Percentiles rank a stretch among this genome's conserved stretches.
phyloP scores from a whole-genome alignment of 169 alveolate species.

The Theileria parva region DNA sequence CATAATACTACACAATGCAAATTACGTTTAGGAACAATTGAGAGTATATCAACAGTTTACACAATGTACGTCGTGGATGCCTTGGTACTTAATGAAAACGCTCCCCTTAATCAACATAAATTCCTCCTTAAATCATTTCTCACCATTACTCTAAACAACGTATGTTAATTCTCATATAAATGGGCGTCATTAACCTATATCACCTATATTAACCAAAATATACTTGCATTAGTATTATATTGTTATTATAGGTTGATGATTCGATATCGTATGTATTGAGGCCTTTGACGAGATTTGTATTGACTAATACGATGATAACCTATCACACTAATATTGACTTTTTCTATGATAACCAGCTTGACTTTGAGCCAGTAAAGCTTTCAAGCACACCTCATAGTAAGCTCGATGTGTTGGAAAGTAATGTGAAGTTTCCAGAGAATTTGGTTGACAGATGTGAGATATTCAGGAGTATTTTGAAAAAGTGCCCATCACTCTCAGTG shows the following conservation, averaged over 20 bases:
- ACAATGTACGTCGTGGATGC: constrained; percentile 34
- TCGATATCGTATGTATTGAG: constrained; percentile 23
- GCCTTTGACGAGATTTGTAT: constrained; percentile 30
- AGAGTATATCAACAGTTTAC: constrained; percentile 26
- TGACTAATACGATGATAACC: constrained; percentile 29
- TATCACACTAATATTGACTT: not conserved
- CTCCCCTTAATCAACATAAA: constrained; percentile 13
- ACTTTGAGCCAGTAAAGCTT: constrained; percentile 24
- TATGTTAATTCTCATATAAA: constrained; percentile 2
- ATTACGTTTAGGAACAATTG: constrained; percentile 22
- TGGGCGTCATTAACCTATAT: not conserved
- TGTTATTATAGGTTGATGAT: constrained; percentile 32
- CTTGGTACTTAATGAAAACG: constrained; percentile 22
- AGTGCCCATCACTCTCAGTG: not conserved
- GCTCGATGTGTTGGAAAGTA: constrained; percentile 32
- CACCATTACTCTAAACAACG: constrained; percentile 32
- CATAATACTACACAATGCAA: constrained; percentile 1
- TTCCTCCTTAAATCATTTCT: constrained; percentile 28
- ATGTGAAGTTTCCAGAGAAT: constrained; percentile 8
- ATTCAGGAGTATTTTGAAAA: not conserved
- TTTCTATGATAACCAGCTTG: not conserved
- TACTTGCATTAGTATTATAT: not conserved
- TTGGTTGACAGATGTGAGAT: not conserved
- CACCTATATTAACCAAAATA: not conserved
- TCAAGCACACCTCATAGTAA: constrained; percentile 28